Evolutionary conservation across 208 protist genomes (phyloP).

Genomic region (Acanthamoeba sp.): DNA sequence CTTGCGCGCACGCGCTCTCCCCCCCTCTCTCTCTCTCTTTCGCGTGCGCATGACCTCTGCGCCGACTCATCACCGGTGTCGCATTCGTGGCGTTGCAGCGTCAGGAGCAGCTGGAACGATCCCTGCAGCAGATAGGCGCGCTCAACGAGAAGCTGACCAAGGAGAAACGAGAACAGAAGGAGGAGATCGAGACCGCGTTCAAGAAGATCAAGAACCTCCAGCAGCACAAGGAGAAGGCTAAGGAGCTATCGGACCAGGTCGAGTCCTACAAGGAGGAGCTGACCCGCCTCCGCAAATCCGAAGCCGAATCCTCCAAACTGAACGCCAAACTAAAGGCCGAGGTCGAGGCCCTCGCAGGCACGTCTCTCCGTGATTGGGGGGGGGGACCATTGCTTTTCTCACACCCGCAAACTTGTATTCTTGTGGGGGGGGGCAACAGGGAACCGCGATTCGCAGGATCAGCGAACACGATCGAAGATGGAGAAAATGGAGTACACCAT

Average conservation of each 20-base stretch:
- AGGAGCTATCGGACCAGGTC: constrained; percentile 22
- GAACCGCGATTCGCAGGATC: neutral
- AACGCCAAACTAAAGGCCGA: neutral
- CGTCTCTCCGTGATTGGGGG: neutral
- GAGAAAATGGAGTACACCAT: neutral
- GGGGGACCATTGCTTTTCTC: too few relatives aligned
- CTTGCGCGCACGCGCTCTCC: neutral
- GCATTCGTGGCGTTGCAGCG: neutral
- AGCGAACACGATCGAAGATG: neutral
- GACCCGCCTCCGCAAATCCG: neutral
- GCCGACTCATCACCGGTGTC: neutral
- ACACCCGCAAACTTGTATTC: too few relatives aligned
- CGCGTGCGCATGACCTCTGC: neutral
- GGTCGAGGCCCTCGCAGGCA: neutral
- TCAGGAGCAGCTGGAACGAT: constrained; percentile 10
- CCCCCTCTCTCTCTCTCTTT: neutral
- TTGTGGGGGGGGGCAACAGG: neutral
- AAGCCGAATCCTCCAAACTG: neutral
- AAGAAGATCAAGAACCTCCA: constrained; percentile 45
- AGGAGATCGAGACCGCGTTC: neutral
- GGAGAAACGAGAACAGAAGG: neutral
- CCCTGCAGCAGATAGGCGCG: neutral
- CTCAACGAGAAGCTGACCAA: constrained; percentile 30
- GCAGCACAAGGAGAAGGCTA: constrained; percentile 9
- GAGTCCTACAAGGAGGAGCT: constrained; percentile 29